These are phyloP conservation scores for Sporothrix pallida DNA, from an alignment of 2,329 filamentous ascomycete genomes.

Conservation along the genomic window DNA sequence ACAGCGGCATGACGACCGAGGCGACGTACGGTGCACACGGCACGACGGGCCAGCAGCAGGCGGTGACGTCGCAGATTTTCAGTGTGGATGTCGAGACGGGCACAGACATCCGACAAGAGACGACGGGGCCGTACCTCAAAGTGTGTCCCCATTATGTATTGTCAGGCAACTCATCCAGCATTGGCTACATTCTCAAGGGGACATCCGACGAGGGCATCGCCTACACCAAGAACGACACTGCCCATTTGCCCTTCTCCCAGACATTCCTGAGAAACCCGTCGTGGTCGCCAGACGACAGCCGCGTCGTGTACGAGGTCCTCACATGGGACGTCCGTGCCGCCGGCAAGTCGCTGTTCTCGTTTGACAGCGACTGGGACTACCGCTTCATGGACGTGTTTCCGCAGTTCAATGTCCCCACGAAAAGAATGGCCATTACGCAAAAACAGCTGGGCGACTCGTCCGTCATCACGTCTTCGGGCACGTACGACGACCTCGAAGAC, in stretches of 20 bases:
- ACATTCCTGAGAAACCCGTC: constrained; percentile 1
- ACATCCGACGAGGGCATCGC: not conserved
- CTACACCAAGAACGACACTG: not conserved
- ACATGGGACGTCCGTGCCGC: not conserved
- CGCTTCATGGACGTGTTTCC: constrained; percentile 22
- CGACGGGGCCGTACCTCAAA: not conserved
- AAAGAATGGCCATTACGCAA: constrained; percentile 1
- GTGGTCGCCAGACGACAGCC: not conserved
- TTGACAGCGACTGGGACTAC: constrained; percentile 11
- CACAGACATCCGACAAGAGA: not conserved
- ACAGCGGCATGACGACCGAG: constrained; percentile 4
- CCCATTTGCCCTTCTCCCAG: not conserved
- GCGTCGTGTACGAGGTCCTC: not conserved
- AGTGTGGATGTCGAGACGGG: not conserved
- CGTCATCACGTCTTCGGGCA: not conserved
- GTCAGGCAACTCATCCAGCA: not conserved
- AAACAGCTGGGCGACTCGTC: constrained; percentile 12
- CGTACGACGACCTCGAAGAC: not conserved
- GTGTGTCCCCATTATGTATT: not conserved
- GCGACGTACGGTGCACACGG: not conserved
- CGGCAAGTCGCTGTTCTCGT: constrained; percentile 1
- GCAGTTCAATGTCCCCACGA: constrained; percentile 4
- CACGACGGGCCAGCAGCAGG: not conserved
- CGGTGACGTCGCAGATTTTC: constrained; percentile 8
- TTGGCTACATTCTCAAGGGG: not conserved